phyloP scores from a whole-genome alignment of 257 asterid species.

The Plantago ovata region DNA sequence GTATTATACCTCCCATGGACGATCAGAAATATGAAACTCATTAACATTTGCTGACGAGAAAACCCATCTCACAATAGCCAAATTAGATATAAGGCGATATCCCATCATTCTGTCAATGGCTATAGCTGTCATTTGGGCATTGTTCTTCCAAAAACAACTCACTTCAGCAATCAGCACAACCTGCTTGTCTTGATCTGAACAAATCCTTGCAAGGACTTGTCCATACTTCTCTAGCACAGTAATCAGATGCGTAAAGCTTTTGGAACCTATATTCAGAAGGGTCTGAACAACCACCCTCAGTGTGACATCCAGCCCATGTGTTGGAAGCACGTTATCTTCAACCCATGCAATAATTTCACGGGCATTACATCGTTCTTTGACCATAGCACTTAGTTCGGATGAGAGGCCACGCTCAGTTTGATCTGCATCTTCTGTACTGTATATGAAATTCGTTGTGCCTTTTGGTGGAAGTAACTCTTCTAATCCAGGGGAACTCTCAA shows the following conservation, averaged over 20 bases:
- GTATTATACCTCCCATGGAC: conserved; percentile 86
- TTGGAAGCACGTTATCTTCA: conserved; percentile 66
- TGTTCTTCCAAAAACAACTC: conserved; percentile 86
- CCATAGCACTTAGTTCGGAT: conserved; percentile 70
- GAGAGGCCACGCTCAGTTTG: conserved; percentile 69
- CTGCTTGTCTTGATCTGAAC: conserved; percentile 85
- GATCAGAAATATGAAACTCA: conserved; percentile 84
- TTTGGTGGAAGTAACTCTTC: conserved; percentile 97
- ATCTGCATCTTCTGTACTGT: conserved; percentile 65
- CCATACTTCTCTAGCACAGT: conserved; percentile 97
- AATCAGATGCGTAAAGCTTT: conserved; percentile 94
- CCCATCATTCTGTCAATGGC: conserved; percentile 99
- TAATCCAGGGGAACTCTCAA: conserved; percentile 90
- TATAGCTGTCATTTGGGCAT: conserved; percentile 84
- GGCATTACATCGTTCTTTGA: conserved; percentile 60
- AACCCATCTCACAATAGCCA: conserved; percentile 97
- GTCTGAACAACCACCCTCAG: conserved; percentile 82
- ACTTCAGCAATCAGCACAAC: conserved; percentile 77
- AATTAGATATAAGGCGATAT: conserved; percentile 85
- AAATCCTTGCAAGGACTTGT: conserved; percentile 78
- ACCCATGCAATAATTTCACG: conserved; percentile 84
- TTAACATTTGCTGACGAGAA: conserved; percentile 58
- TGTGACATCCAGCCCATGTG: conserved; percentile 66
- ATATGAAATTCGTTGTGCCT: conserved; percentile 66
- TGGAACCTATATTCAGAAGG: conserved; percentile 91